Base-by-base conservation (phyloP, 495 filamentous ascomycete species). In the Tuber microsphaerosporum region DNA sequence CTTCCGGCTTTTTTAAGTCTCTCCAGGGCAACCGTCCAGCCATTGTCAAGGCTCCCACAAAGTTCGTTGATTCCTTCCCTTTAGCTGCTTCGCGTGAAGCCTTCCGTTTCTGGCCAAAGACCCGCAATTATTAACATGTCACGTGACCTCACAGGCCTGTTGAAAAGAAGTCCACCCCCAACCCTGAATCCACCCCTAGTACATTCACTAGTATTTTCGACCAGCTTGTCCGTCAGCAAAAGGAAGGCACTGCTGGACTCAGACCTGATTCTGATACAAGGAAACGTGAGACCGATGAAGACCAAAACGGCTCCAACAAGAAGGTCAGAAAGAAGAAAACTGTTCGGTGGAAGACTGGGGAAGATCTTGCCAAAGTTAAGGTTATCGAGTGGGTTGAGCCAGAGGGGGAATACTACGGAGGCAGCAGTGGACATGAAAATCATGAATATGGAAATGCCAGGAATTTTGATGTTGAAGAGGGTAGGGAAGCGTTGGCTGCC, bases 311-410 rank as follows among this genome's bases (percentile, higher is more conserved):
- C 44, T 77, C 77, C 26, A 82, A 82, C 31, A 83, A 83, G 76
- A 83, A 83, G 65, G 74, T 74, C 34, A 83, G 81, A 74, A 83
- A 83, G 73, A 83, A 83, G 75, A 83, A 83, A 76, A 77, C 81
- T 19, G 81, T 83, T 12, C 79, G 77, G 31, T 83, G 81, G 81
- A 83, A 83, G 74, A 82, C 81, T 4, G 81, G 81, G 41, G 79
- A 81, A 71, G 81, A 83, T 4, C 74, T 83, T 14, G 79, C 79
- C 31, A 76, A 81, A n/a, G 73, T 83, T 51, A 81, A 82, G 71
- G 69, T 83, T 37, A 79, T 83, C 56, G 81, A 83, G 68, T 83
- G 82, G 76, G 70, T 81, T 73, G 81, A 83, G 75, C 81, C 81
- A 20, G 81, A 83, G 68, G 81, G 81, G 20, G 81, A 83, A 70